These are phyloP conservation scores for Cryphonectria japonica DNA, from an alignment of 2,329 filamentous ascomycete species.

Conservation along the genomic window DNA sequence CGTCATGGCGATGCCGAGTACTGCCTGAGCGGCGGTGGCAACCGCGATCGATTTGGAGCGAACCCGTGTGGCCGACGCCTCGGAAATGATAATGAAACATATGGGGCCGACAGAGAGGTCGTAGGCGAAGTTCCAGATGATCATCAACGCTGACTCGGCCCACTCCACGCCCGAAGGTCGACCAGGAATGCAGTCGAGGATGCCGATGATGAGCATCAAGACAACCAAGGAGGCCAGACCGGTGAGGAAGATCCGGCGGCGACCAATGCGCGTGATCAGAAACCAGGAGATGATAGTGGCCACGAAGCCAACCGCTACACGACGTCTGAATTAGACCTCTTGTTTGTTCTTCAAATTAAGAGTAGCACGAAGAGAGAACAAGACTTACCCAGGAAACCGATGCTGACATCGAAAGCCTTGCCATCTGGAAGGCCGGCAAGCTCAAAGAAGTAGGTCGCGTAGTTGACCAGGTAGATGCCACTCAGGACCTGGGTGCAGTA, in stretches of 20 bases:
- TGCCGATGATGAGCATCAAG: constrained; percentile 52
- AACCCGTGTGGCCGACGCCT: constrained; percentile 51
- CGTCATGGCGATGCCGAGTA: constrained; percentile 47
- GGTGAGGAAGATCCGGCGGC: constrained; percentile 53
- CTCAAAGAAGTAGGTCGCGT: constrained; percentile 64
- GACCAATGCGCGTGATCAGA: constrained; percentile 52
- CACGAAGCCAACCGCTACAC: constrained; percentile 51
- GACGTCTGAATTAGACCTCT: constrained; percentile 22
- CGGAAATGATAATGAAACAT: constrained; percentile 59
- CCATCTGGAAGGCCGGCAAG: constrained; percentile 56
- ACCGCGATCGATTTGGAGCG: constrained; percentile 50
- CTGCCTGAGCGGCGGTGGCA: constrained; percentile 47
- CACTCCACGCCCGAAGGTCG: constrained; percentile 45
- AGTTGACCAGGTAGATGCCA: constrained; percentile 67
- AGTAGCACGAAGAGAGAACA: too few relatives aligned
- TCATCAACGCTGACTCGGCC: constrained; percentile 54
- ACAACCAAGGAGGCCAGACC: constrained; percentile 50
- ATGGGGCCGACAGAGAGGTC: constrained; percentile 55
- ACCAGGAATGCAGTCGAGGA: constrained; percentile 49
- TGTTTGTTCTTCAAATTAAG: too few relatives aligned
- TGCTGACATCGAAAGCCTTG: constrained; percentile 58
- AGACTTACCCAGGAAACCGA: constrained; percentile 50
- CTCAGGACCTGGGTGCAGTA: constrained; percentile 68
- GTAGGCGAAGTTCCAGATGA: constrained; percentile 56
- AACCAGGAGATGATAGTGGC: constrained; percentile 60